Percentiles rank a stretch among this genome's conserved stretches.
phyloP scores from a whole-genome alignment of 306 rosid species.

The Fragaria ananassa region DNA sequence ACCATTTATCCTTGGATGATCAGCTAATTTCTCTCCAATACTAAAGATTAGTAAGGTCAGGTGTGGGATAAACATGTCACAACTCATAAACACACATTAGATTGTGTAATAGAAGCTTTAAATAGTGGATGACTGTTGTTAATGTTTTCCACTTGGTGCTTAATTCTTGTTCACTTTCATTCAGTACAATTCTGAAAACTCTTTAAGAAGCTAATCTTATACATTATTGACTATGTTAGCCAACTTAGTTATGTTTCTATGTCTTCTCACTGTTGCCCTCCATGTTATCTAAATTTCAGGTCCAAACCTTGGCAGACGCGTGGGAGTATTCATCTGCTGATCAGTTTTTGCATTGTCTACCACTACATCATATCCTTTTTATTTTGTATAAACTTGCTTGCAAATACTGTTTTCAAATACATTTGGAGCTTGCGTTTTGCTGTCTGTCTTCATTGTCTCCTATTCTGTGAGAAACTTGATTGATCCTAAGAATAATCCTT shows the following conservation, averaged over 20 bases:
- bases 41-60: neutral
- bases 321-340: constrained; percentile 87
- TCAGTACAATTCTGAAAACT: neutral
- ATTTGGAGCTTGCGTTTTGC: neutral
- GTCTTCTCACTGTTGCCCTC: constrained; percentile 9
- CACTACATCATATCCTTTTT: constrained; percentile 89
- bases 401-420: constrained; percentile 7
- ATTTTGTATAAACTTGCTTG: constrained; percentile 3
- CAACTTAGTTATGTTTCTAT: neutral
- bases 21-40: neutral
- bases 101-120: neutral
- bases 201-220: neutral
- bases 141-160: neutral
- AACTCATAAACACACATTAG: neutral
- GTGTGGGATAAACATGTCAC: neutral
- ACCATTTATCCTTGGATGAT: constrained; percentile 12
- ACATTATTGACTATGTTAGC: neutral
- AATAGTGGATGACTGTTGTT: neutral
- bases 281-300: constrained; percentile 56
- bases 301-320: constrained; percentile 71
- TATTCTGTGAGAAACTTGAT: neutral
- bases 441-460: neutral
- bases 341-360: constrained; percentile 79
- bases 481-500: neutral
- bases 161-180: constrained; percentile 3